Evolutionary conservation across 1,139 yeast genomes (phyloP), one percentile per base, ranked within the genome.

Genomic region (Suhomyces chickasaworum): DNA sequence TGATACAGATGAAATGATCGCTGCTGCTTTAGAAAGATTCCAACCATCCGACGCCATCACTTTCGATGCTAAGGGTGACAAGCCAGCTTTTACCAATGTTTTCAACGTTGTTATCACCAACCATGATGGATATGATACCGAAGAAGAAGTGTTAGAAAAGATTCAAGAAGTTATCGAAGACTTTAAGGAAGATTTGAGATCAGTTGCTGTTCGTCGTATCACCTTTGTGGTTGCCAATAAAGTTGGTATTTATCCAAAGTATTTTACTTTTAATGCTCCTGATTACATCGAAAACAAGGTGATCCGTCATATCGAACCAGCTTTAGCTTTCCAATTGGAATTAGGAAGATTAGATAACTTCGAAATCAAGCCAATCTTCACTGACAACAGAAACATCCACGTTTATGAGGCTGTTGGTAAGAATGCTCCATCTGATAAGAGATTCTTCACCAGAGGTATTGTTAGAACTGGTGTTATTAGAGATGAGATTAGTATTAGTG

Each of bases 241-340:
- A 44, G 82, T 84, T 60, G 98, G 98, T 55, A 68, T 86, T 40
- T 90, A 93, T 71, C 99, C 99, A 58, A 88, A 87, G 68, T 93
- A 93, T 75, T 95, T 86, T 73, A 93, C 99, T 35, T 95, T 88
- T 78, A 88, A 89, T 60, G 96, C 95, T 51, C 96, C 96, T 42
- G 80, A 79, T 34, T 93, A 87, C 66, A 58, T 59, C 37, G 95
- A 86, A 69, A 96, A 93, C 72, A 83, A 86, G 71, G 91, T 91
- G 31, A 89, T 93, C 66, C 91, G 99, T 75, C 97, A 93, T 65
- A 89, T 93, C 61, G 99, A 93, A 70, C 99, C 99, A 27, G 97
- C 99, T 38, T 78, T 93, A 61, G 99, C 99, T 47, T 93, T 85
- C 86, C 99, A 93, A 75, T 80, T 93, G 60, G 99, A 93, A 72